These are phyloP conservation scores for Ambrosia trifida DNA, from an alignment of 129 eudicot genomes.

Conservation along the genomic window DNA sequence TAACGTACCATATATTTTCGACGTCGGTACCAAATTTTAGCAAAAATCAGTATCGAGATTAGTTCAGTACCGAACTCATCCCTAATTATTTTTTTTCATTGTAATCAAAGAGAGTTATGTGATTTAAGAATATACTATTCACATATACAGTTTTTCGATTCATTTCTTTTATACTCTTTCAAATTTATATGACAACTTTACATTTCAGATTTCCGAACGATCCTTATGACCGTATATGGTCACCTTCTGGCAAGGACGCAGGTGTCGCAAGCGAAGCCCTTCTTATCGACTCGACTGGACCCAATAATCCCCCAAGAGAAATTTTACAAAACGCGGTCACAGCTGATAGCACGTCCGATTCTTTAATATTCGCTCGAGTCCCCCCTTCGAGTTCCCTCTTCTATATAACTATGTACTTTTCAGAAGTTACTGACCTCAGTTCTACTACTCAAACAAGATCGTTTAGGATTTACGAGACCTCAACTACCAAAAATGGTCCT, in stretches of 20 bases:
- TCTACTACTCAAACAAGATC: constrained; percentile 34
- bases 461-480: constrained; percentile 28
- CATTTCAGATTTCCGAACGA: constrained; percentile 27
- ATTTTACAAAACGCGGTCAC: constrained; percentile 29
- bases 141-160: no score
- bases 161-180: no score
- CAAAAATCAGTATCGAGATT: no score
- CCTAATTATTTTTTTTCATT: no score
- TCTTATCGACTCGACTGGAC: neutral
- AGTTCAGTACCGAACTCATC: no score
- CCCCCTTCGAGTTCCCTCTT: neutral
- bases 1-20: no score
- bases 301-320: constrained; percentile 28
- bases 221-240: constrained; percentile 42
- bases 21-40: no score
- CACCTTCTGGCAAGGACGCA: neutral
- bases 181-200: neutral
- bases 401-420: constrained; percentile 32
- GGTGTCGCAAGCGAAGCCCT: constrained; percentile 16
- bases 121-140: no score
- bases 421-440: constrained; percentile 28
- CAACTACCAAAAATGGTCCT: neutral
- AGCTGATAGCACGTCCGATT: constrained; percentile 6
- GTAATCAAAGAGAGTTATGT: no score
- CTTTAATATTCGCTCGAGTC: constrained; percentile 20